Evolutionary conservation across 164 flowering plant genomes (phyloP), one percentile per base, ranked within the genome.

Genomic region (Dillenia suffruticosa): DNA sequence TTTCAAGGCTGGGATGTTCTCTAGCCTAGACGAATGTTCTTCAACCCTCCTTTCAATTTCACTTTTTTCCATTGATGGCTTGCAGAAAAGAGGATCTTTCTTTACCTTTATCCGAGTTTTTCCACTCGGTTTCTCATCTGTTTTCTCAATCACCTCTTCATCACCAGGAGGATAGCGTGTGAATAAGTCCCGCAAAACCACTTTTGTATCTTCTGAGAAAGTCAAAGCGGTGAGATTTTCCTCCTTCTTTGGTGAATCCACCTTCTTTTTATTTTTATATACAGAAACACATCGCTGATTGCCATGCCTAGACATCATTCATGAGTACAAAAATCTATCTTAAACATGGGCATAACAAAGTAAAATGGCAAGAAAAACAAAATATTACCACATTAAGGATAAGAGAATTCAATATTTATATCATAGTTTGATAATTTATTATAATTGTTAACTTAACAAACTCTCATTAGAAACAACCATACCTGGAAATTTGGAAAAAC

Each of bases 401-500:
- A 24, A 54, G 52, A 44, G 17, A 54, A 55, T 19, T 14, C 52
- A n/a, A 47, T 32, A 14, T 54, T 49, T 22, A 47, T 56, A 48
- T 49, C 48, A 11, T 32, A 64, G 10, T 13, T 9, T 48, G 48
- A 49, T 49, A 5, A 44, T 16, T 16, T 46, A 10, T 3, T n/a
- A 11, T 24, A 47, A 19, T 53, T 46, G 14, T 17, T n/a, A n/a
- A 46, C 40, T 17, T n/a, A n/a, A 46, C 48, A 63, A 63, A 32
- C 46, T 63, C 17, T 44, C 2, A 48, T 14, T 24, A 54, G 40
- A 32, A 12, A 46, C 66, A 40, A 0, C n/a, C 93, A 83, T 62
- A 94, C 99, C 99, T 96, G 7, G 78, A 66, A 74, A 97, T 91
- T 80, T 83, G 89, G 32, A 97, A 94, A 44, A 2, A 55, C 90